Conservation (phyloP, 192 early-diverging fungal species). For the Entomortierella parvispora region DNA sequence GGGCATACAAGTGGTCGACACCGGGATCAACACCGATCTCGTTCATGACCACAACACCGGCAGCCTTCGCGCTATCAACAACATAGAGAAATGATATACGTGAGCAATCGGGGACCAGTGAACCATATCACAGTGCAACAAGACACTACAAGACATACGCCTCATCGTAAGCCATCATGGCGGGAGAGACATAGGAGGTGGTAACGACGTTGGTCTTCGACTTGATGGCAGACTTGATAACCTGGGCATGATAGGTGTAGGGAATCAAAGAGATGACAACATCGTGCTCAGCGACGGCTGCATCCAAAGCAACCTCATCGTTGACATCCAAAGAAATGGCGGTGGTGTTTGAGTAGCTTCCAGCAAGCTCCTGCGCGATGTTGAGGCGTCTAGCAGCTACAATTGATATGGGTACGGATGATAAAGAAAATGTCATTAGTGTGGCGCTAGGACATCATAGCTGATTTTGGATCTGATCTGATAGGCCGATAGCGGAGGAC, state of each 20-base stretch:
- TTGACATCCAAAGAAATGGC: conserved; percentile 84
- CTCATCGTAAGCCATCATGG: conserved; percentile 90
- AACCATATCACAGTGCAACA: too few species aligned
- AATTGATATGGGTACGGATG: background rate
- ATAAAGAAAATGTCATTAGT: background rate
- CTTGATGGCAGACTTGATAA: conserved; percentile 92
- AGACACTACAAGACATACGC: too few species aligned
- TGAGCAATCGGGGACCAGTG: background rate
- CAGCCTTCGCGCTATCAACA: conserved; percentile 75
- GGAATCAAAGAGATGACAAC: conserved; percentile 92
- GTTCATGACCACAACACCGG: conserved; percentile 93
- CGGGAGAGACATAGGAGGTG: conserved; percentile 95
- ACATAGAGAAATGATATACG: background rate
- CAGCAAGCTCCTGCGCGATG: conserved; percentile 76
- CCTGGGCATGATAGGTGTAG: conserved; percentile 89
- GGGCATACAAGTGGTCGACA: conserved; percentile 94
- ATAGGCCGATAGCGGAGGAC: too few species aligned
- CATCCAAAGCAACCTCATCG: conserved; percentile 76
- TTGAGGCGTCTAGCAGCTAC: conserved; percentile 80
- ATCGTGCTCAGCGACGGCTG: conserved; percentile 85
- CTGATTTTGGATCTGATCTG: conserved; percentile 1
- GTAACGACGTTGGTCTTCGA: conserved; percentile 95
- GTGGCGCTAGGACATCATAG: background rate
- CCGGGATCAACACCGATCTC: conserved; percentile 99
- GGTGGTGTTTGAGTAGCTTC: conserved; percentile 67